These are phyloP conservation scores for Acanthamoeba castellanii DNA, from an alignment of 208 protist genomes.

Conservation along the genomic window DNA sequence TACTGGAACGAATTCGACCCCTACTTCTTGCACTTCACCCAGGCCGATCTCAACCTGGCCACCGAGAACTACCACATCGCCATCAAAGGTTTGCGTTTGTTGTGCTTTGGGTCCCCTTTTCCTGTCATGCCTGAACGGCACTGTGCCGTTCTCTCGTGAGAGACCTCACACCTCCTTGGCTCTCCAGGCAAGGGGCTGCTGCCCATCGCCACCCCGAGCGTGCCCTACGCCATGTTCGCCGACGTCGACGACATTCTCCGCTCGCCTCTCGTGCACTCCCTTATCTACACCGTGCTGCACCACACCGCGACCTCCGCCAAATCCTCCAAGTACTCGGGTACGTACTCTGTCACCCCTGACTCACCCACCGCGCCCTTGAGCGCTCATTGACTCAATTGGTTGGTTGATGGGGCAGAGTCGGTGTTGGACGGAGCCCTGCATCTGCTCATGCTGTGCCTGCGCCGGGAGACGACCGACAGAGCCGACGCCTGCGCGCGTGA, in stretches of 20 bases:
- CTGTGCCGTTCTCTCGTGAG: not conserved
- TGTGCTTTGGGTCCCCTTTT: not conserved
- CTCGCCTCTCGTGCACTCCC: slow-evolving; percentile 23
- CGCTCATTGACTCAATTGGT: not conserved
- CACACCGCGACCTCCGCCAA: not conserved
- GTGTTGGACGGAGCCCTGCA: slow-evolving; percentile 3
- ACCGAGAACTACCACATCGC: slow-evolving; percentile 62
- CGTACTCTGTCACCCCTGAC: not conserved
- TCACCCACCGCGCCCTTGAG: not conserved
- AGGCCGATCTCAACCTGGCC: slow-evolving; percentile 6
- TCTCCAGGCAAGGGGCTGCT: not conserved
- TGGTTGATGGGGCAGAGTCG: not conserved
- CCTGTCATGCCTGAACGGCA: not conserved
- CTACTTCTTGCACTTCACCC: slow-evolving; percentile 61
- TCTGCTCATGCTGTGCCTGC: slow-evolving; percentile 31
- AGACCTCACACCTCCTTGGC: not conserved
- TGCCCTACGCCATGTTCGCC: not conserved
- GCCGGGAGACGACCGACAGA: not conserved
- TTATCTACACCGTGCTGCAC: slow-evolving; percentile 9
- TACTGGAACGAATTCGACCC: slow-evolving; percentile 70
- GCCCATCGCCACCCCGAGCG: slow-evolving; percentile 26
- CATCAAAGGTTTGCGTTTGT: not conserved
- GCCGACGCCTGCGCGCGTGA: not conserved
- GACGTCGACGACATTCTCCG: slow-evolving; percentile 39
- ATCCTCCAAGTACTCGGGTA: not conserved